Evolutionary conservation across 2,329 filamentous ascomycete genomes (phyloP).

Genomic region (Nemania sp.): DNA sequence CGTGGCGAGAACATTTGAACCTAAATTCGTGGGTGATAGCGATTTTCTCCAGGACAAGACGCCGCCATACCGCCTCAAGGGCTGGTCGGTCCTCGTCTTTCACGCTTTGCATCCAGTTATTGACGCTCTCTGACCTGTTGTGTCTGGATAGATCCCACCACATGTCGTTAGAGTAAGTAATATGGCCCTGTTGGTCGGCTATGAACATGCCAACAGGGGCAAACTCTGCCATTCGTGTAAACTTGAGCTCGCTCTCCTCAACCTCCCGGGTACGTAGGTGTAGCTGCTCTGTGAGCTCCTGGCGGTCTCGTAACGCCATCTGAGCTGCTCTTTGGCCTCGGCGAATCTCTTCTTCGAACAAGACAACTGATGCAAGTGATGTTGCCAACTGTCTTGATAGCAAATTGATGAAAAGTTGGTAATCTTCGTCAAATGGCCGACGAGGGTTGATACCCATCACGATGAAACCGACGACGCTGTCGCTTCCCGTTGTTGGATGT

Average conservation of each 20-base stretch:
- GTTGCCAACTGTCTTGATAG: conserved; percentile 76
- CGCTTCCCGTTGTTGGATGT: conserved; percentile 71
- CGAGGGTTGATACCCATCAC: conserved; percentile 79
- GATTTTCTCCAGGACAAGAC: conserved; percentile 62
- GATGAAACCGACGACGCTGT: conserved; percentile 75
- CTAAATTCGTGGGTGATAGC: conserved; percentile 73
- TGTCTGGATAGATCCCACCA: conserved; percentile 74
- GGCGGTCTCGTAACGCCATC: conserved; percentile 74
- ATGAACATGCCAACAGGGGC: conserved; percentile 86
- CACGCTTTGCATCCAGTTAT: conserved; percentile 74
- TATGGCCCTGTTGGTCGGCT: conserved; percentile 68
- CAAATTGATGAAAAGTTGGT: conserved; percentile 75
- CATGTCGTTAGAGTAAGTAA: conserved; percentile 81
- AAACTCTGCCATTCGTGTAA: conserved; percentile 83
- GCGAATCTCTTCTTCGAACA: conserved; percentile 82
- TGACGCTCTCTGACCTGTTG: conserved; percentile 60
- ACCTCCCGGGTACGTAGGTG: conserved; percentile 65
- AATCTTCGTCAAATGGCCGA: conserved; percentile 79
- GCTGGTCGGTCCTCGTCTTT: conserved; percentile 65
- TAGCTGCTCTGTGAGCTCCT: conserved; percentile 76
- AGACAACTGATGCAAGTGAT: conserved; percentile 76
- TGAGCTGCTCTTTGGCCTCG: conserved; percentile 73
- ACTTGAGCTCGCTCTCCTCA: conserved; percentile 72
- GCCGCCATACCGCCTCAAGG: conserved; percentile 64
- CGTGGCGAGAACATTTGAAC: conserved; percentile 69